Evolutionary conservation across 1,284 basidiomycete species (phyloP), one percentile per base, ranked within the genome.

Genomic region (Cystobasidium sp.): DNA sequence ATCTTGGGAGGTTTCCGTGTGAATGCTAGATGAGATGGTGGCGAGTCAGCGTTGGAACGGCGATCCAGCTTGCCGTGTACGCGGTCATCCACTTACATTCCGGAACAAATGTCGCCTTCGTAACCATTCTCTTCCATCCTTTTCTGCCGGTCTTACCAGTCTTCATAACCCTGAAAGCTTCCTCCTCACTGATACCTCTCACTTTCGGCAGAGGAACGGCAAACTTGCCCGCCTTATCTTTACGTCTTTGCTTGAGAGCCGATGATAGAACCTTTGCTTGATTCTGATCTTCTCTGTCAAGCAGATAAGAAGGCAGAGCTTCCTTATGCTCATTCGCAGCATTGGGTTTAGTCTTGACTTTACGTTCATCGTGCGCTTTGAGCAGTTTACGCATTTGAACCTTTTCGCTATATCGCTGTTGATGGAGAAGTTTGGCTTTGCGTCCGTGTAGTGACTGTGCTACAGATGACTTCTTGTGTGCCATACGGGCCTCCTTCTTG

Each of bases 111-210:
- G 96, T 98, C 58, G 96, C 95, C 84, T 99, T 99, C 78, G 95
- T 97, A 77, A 99, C 93, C 55, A 99, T 98, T 78, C 97, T 88
- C 86, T 99, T 99, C 97, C 97, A 99, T 37, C 91, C 88, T 84
- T 99, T 99, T 82, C 88, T 89, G 86, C 96, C 98, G 82, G 89
- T 91, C 86, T 98, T 98, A 72, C 97, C 97, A 0, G 96, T 96
- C 86, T 95, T 93, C 87, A 99, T 88, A 46, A 99, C 97, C 86
- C 97, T 98, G 88, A 99, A 99, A 88, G 96, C 97, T 86, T 99
- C 97, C 81, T 99, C 97, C 83, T 99, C 97, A 20, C 96, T 95
- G 79, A 99, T 98, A 58, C 97, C 97, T 72, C 96, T 86, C 67
- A 99, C 97, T 84, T 96, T 97, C 63, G 97, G 96, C 76, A 99